A percentile compares a stretch with the other conserved stretches of the same genome.
Conservation (phyloP, 768 basidiomycete genomes). For the Panus rudis region DNA sequence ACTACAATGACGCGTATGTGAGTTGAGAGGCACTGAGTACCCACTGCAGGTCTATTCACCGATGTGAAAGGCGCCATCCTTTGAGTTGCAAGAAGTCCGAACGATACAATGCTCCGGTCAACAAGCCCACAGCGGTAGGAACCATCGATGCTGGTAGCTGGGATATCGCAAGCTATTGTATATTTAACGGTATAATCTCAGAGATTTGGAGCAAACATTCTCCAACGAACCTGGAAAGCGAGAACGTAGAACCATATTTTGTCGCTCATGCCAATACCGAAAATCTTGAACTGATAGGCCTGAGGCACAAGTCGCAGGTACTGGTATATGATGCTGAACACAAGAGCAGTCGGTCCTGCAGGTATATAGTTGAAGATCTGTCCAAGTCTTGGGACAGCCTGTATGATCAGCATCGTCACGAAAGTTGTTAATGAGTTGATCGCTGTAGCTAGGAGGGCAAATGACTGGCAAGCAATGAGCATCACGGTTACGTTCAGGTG, state of each 20-base stretch:
- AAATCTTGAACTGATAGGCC: conserved; percentile 68
- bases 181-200: neutral
- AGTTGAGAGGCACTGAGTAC: neutral
- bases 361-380: conserved; percentile 69
- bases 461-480: conserved; percentile 58
- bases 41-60: conserved; percentile 4
- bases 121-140: conserved; percentile 55
- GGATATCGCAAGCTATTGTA: conserved; percentile 58
- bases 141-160: conserved; percentile 60
- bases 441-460: conserved; percentile 58
- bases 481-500: conserved; percentile 10
- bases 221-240: conserved; percentile 54
- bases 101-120: conserved; percentile 74
- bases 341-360: conserved; percentile 64
- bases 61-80: conserved; percentile 63
- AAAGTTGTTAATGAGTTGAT: conserved; percentile 67
- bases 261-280: conserved; percentile 68
- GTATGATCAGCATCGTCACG: conserved; percentile 52
- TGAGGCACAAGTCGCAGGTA: conserved; percentile 72
- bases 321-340: conserved; percentile 82
- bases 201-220: conserved; percentile 4
- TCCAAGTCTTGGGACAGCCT: conserved; percentile 29
- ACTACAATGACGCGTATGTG: neutral
- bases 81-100: conserved; percentile 78
- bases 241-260: conserved; percentile 70